Evolutionary conservation across 2,329 filamentous ascomycete species (phyloP), one percentile per base, ranked within the genome.

Genomic region (Pseudogymnoascus sp.): DNA sequence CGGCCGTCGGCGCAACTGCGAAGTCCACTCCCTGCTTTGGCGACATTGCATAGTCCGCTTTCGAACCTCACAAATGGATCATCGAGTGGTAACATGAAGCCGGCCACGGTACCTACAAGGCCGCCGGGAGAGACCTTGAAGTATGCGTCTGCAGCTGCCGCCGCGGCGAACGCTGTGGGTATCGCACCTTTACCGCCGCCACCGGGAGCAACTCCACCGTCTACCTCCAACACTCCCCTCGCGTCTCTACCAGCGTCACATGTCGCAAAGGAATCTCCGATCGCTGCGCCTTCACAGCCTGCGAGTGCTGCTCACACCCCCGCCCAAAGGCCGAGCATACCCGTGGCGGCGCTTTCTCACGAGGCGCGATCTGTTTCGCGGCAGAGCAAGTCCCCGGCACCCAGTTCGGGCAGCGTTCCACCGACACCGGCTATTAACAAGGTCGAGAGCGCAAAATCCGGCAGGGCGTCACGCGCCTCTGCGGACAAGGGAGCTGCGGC

Each of bases 71-170:
- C 82, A 67, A 89, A 82, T 71, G 82, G 82, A 71, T 75, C 80
- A 58, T 76, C 81, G 62, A 80, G 79, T 60, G 80, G 80, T 60
- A 77, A 81, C 60, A 97, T 97, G 93, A 99, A 97, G 78, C 93
- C 94, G 11, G 94, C 94, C 15, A 87, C 91, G 15, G 76, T 92
- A 68, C 94, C 94, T 1, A 86, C 89, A 62, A 85, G 93, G 72
- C 86, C 90, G 6, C 89, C 91, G 3, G 91, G 91, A 57, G 93
- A 97, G 73, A 90, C 89, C 1, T 80, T 99, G 66, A 97, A 97
- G 75, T 99, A 99, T 72, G 94, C 94, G 47, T 97, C 94, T 37
- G 94, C 94, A 0, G 94, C 94, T 0, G 94, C 94, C 0, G 94
- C 94, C 0, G 94, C 93, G 0, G 93, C 94, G 1, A 92, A 90